phyloP scores from a whole-genome alignment of 2,329 filamentous ascomycete genomes.

The Diaporthe humulicola region DNA sequence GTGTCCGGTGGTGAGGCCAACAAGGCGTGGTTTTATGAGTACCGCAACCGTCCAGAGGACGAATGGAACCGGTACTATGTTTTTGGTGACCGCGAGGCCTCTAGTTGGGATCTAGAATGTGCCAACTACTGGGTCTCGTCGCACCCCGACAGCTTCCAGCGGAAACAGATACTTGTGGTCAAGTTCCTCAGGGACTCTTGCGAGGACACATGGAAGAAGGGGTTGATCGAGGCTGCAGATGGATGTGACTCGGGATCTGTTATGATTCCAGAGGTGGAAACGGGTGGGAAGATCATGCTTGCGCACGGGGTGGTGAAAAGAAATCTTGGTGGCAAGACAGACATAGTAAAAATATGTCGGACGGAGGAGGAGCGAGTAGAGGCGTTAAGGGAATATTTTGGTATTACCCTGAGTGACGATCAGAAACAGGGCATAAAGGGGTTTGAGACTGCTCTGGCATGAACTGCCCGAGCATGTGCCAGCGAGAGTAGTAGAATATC shows the following conservation, averaged over 20 bases:
- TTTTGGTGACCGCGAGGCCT: conserved; percentile 76
- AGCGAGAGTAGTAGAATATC: background rate
- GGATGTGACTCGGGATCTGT: background rate
- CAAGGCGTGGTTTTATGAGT: conserved; percentile 74
- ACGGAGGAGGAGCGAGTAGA: conserved; percentile 66
- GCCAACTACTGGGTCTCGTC: conserved; percentile 69
- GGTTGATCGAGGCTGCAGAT: conserved; percentile 44
- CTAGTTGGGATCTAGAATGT: conserved; percentile 70
- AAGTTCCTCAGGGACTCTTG: conserved; percentile 63
- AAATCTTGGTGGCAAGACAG: conserved; percentile 64
- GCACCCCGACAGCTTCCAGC: conserved; percentile 64
- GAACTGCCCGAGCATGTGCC: background rate
- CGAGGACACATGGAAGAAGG: conserved; percentile 42
- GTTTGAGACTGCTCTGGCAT: conserved; percentile 58
- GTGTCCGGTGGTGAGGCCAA: conserved; percentile 55
- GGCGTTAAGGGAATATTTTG: conserved; percentile 65
- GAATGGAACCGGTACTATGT: conserved; percentile 73
- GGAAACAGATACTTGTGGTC: conserved; percentile 63
- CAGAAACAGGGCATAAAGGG: conserved; percentile 66
- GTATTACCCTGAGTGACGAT: conserved; percentile 62
- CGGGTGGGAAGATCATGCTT: conserved; percentile 68
- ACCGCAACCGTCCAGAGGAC: conserved; percentile 59
- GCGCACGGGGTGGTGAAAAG: conserved; percentile 65
- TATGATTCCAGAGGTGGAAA: conserved; percentile 49
- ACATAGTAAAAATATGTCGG: conserved; percentile 59